Evolutionary conservation across 83 land plant genomes (phyloP), one percentile per base, ranked within the genome.

Genomic region (Larix sibirica): DNA sequence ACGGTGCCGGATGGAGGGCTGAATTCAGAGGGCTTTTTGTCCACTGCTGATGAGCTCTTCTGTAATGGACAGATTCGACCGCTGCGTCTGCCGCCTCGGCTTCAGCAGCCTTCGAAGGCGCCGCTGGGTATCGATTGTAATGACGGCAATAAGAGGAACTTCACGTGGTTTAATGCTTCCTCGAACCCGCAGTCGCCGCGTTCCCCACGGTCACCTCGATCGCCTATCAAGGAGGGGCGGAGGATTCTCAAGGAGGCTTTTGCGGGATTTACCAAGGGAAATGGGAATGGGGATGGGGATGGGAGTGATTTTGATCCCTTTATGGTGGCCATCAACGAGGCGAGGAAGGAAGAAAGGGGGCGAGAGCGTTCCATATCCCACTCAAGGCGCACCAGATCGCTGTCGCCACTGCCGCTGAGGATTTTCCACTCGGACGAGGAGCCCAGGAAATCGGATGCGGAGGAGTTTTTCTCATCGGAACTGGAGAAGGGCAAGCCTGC

Each of bases 331-430:
- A 31, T 62, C 26, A 4, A 73, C 42, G 60, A 71, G 80, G 44
- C 82, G 28, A 10, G 69, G 36, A 38, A 83, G 83, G 79, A 86
- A 82, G 44, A 79, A 87, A 82, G 82, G 70, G 23, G 79, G 77
- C 74, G 54, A 0, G 38, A 61, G 42, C 14, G 77, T 13, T 47
- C 90, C 0, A 21, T 5, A 28, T 31, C 83, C 4, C 42, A 47
- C 61, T 79, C 83, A 0, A 86, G 91, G 80, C 82, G 81, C 21
- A 76, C 87, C 21, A 73, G 88, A 62, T 90, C 91, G 18, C 82
- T 87, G 6, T 87, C 89, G 50, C 91, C 91, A 4, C 31, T 77
- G 1, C 91, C 91, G 5, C 21, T 77, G 1, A 75, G 89, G 61
- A 83, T 87, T 17, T 79, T 83, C 0, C 79, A 84, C 23, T 86